Evolutionary conservation across 2,329 filamentous ascomycete genomes (phyloP), one percentile per base, ranked within the genome.

Genomic region (Lachnellula hyalina): DNA sequence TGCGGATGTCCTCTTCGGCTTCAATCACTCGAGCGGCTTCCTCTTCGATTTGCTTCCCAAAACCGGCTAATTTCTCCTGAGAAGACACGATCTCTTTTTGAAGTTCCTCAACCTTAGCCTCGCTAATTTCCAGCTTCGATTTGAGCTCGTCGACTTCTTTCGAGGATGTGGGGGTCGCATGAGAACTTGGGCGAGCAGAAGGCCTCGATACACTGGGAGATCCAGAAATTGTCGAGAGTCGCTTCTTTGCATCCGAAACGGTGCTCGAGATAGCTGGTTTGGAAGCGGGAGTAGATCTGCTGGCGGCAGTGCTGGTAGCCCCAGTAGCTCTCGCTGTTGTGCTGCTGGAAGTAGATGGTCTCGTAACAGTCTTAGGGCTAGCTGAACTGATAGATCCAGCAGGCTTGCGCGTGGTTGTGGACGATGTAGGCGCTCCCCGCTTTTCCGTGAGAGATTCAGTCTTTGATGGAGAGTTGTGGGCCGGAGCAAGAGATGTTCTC

Each of bases 131-230:
- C 21, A 86, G 73, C 69, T 84, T 84, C 7, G 74, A 68, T 72
- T 82, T 85, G 44, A 86, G 73, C 46, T 82, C 77, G 49, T 85
- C 82, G 3, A 81, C 71, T 63, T 83, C 81, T 70, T 82, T 84
- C 19, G 76, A 67, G 7, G 71, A 61, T 15, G 73, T 67, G 21
- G 61, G 17, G 40, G 61, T 32, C 23, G 60, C 23, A 17, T 48
- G 51, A 28, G 49, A 64, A n/a, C 66, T 69, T 5, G 74, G 65
- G 25, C 76, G 74, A n/a, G 74, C 54, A 5, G 72, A 67, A 59
- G 79, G 76, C 51, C 72, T 71, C 3, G 73, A 53, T 4, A 56
- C 23, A 41, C 45, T 64, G 11, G 71, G 51, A 3, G 76, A 65
- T 2, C 70, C 66, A 28, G 76, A 72, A 21, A 75, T 73, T 1